These are phyloP conservation scores for Bipolaris cookei DNA, from an alignment of 2,329 filamentous ascomycete genomes.

Conservation along the genomic window DNA sequence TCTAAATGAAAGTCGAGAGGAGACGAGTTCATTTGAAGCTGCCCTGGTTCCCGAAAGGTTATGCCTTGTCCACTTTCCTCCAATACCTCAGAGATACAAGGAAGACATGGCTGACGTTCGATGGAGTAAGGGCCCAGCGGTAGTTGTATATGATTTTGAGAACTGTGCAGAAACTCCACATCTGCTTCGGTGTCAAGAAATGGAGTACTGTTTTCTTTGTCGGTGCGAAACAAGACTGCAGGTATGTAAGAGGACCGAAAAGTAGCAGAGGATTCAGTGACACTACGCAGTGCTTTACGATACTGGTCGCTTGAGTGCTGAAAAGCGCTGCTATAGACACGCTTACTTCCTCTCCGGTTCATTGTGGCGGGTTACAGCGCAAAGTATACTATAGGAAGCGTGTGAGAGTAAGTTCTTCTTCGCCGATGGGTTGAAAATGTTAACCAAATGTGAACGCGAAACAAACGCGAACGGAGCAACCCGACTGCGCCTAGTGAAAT, in stretches of 20 bases:
- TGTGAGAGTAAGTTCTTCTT: not conserved
- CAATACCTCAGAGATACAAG: not conserved
- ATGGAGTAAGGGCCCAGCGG: not conserved
- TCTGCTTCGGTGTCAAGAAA: not conserved
- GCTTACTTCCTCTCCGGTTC: constrained; percentile 21
- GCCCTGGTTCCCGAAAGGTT: not conserved
- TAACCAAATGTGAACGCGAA: not conserved
- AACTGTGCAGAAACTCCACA: not conserved
- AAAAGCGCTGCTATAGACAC: constrained; percentile 28
- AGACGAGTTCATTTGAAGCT: not conserved
- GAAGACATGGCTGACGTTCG: not conserved
- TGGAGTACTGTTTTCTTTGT: constrained; percentile 13
- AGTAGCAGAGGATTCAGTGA: not conserved
- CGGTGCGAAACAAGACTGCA: not conserved
- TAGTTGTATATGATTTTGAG: not conserved
- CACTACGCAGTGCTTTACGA: constrained; percentile 5
- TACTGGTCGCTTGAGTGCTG: constrained; percentile 1
- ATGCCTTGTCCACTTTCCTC: not conserved
- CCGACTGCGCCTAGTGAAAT: not conserved
- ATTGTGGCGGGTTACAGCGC: constrained; percentile 1
- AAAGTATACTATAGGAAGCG: not conserved
- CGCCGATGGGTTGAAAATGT: not conserved
- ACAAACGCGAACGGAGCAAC: not conserved
- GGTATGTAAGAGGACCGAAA: not conserved
- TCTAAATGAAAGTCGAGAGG: not conserved